Percentiles rank a stretch among this genome's conserved stretches.
These are phyloP conservation scores for Cnidoscolus chayamansa DNA, from an alignment of 441 rosid species.

Conservation along the genomic window DNA sequence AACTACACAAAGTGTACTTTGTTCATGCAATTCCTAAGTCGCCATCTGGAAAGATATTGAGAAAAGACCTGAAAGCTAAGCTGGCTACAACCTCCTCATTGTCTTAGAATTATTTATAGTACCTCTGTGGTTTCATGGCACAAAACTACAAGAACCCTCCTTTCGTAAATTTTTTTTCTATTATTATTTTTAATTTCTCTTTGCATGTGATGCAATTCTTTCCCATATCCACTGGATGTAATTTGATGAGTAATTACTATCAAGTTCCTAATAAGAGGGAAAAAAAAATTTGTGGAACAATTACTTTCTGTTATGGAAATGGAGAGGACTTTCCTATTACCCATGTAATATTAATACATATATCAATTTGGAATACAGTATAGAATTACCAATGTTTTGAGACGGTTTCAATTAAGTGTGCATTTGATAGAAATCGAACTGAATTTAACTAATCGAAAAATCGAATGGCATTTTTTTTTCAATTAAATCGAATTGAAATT, in stretches of 20 bases:
- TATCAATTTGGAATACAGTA: too few relatives aligned
- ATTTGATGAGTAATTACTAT: background rate
- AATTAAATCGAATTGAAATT: too few relatives aligned
- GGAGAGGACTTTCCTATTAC: too few relatives aligned
- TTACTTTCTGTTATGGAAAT: background rate
- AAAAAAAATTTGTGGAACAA: background rate
- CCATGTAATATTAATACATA: too few relatives aligned
- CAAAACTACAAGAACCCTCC: background rate
- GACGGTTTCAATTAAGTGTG: too few relatives aligned
- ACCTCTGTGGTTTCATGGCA: background rate
- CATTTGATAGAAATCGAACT: too few relatives aligned
- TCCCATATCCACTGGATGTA: background rate
- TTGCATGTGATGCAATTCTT: background rate
- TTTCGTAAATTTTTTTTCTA: background rate
- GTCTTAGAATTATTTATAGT: slow-evolving; percentile 2
- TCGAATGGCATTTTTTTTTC: too few relatives aligned
- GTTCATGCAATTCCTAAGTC: slow-evolving; percentile 81
- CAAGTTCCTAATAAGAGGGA: background rate
- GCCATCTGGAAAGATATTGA: slow-evolving; percentile 82
- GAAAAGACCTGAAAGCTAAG: slow-evolving; percentile 80
- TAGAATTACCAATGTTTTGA: too few relatives aligned
- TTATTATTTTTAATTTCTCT: background rate
- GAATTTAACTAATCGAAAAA: too few relatives aligned
- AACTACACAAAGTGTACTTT: slow-evolving; percentile 65
- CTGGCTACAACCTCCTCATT: slow-evolving; percentile 33